Conservation (phyloP, 345 rosid species). For the Citrus reticulata region DNA sequence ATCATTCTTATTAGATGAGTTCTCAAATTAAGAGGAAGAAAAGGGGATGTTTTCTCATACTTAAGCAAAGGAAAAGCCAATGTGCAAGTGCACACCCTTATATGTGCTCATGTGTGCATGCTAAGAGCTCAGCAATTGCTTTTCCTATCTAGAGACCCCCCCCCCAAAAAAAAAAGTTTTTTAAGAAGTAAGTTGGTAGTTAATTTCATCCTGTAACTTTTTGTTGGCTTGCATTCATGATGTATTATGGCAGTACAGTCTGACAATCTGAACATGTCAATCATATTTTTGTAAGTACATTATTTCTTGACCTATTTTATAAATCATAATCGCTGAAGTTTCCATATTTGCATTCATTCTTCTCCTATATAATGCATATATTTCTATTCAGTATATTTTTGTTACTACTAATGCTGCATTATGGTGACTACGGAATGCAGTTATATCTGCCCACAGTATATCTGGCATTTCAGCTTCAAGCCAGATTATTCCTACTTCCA, state of each 20-base stretch:
- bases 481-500: slow-evolving; percentile 35
- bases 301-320: not conserved
- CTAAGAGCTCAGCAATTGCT: not conserved
- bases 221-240: not conserved
- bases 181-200: not conserved
- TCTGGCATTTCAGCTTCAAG: slow-evolving; percentile 46
- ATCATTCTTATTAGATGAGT: not conserved
- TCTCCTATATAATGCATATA: not conserved
- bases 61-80: not conserved
- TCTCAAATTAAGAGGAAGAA: not conserved
- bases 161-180: not conserved
- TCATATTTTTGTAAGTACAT: not conserved
- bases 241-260: not conserved
- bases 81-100: not conserved
- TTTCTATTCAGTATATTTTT: not conserved
- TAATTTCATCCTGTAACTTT: not conserved
- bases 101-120: not conserved
- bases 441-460: slow-evolving; percentile 37
- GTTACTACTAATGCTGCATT: not conserved
- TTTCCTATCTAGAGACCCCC: not conserved
- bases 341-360: not conserved
- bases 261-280: not conserved
- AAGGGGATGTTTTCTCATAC: not conserved
- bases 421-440: slow-evolving; percentile 30
- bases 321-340: not conserved